Conservation (phyloP, 371 early-diverging fungal genomes). For the Dinochytrium kinnereticum region DNA sequence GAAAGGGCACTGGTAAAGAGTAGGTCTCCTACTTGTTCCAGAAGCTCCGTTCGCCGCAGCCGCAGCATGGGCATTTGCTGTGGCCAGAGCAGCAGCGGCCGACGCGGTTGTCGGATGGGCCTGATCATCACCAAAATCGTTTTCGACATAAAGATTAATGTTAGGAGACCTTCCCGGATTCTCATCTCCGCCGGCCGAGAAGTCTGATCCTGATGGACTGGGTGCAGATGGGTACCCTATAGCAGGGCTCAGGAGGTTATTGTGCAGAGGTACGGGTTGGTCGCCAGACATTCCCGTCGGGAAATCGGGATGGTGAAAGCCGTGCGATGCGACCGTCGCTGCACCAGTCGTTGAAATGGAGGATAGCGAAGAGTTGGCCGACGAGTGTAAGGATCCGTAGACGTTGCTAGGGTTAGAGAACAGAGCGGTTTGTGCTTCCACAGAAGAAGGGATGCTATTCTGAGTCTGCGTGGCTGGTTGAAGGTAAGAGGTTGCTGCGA, state of each 20-base stretch:
- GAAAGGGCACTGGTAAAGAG: conserved; percentile 9
- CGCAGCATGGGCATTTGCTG: conserved; percentile 6
- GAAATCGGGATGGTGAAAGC: too few relatives aligned
- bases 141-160: not conserved
- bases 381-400: too few relatives aligned
- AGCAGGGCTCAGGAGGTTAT: too few relatives aligned
- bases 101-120: conserved; percentile 4
- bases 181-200: not conserved
- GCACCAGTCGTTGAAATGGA: too few relatives aligned
- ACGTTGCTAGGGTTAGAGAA: not conserved
- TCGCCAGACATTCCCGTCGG: too few relatives aligned
- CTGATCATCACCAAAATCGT: not conserved
- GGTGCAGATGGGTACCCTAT: conserved; percentile 2
- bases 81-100: conserved; percentile 5
- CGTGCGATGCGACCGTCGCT: too few relatives aligned
- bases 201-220: conserved; percentile 2
- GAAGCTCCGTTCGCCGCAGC: not conserved
- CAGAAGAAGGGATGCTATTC: not conserved
- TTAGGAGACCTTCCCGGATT: not conserved
- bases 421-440: not conserved
- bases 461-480: not conserved
- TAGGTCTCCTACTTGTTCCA: conserved; percentile 4
- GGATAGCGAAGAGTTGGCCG: too few relatives aligned
- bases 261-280: too few relatives aligned
- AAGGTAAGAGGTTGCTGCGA: too few relatives aligned